These are phyloP conservation scores for Alternaria sp. DNA, from an alignment of 2,329 filamentous ascomycete species.

Conservation along the genomic window DNA sequence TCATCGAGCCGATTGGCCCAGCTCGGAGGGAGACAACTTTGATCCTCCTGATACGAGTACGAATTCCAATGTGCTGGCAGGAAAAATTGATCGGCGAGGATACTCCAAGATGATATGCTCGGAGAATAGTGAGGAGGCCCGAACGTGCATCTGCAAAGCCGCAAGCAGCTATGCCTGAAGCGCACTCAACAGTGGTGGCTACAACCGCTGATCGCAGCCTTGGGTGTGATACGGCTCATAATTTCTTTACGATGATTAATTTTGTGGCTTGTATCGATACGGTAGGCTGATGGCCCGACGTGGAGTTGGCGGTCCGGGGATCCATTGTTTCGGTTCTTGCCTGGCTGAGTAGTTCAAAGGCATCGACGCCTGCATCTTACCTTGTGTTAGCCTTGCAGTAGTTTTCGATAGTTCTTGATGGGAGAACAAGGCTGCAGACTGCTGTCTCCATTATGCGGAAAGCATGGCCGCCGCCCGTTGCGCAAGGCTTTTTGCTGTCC, in stretches of 20 bases:
- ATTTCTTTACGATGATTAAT: slow-evolving; percentile 30
- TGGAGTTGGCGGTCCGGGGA: neutral
- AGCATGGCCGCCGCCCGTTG: slow-evolving; percentile 7
- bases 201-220: slow-evolving; percentile 23
- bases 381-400: slow-evolving; percentile 20
- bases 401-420: slow-evolving; percentile 16
- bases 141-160: slow-evolving; percentile 24
- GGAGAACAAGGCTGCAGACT: slow-evolving; percentile 9
- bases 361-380: slow-evolving; percentile 10
- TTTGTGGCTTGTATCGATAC: slow-evolving; percentile 23
- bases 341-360: slow-evolving; percentile 9
- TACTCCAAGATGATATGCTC: slow-evolving; percentile 21
- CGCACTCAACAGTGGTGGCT: slow-evolving; percentile 14
- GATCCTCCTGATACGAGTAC: slow-evolving; percentile 2
- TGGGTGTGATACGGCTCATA: slow-evolving; percentile 8
- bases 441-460: slow-evolving; percentile 12
- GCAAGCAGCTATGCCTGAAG: slow-evolving; percentile 16
- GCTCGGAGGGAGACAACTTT: slow-evolving; percentile 3
- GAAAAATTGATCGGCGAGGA: slow-evolving; percentile 24
- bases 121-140: slow-evolving; percentile 39
- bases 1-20: slow-evolving; percentile 10
- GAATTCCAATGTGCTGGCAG: slow-evolving; percentile 20
- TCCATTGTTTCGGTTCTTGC: slow-evolving; percentile 20
- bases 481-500: slow-evolving; percentile 11
- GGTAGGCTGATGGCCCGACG: neutral